Evolutionary conservation across 768 basidiomycete genomes (phyloP).

Genomic region (Plicaturopsis crispa): DNA sequence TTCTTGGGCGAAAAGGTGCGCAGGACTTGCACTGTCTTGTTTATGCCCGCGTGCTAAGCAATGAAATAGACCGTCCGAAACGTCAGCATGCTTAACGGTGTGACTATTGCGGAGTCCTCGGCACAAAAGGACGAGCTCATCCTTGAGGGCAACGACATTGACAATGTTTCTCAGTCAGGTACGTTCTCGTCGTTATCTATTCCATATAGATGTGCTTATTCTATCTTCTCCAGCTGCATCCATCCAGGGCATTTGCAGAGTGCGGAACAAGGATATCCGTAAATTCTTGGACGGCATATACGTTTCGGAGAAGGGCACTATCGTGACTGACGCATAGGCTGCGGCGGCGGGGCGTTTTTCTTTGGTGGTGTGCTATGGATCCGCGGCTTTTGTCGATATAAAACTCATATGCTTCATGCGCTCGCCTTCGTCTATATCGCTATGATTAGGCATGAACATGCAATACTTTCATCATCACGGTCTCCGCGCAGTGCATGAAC

Average conservation of each 20-base stretch:
- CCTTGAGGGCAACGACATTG: conserved; percentile 91
- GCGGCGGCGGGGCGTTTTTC: conserved; percentile 1
- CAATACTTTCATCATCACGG: not conserved
- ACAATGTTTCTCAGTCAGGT: conserved; percentile 97
- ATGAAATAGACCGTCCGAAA: conserved; percentile 78
- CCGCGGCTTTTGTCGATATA: conserved; percentile 10
- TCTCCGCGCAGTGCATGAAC: not conserved
- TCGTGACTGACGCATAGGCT: conserved; percentile 38
- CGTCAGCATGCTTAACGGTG: conserved; percentile 88
- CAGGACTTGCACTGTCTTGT: conserved; percentile 1
- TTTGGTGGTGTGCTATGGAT: conserved; percentile 7
- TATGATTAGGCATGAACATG: conserved; percentile 5
- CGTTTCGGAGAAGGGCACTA: conserved; percentile 75
- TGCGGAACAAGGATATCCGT: conserved; percentile 99
- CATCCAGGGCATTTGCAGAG: conserved; percentile 93
- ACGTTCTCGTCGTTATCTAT: conserved; percentile 10
- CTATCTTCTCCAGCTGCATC: conserved; percentile 60
- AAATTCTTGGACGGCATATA: conserved; percentile 97
- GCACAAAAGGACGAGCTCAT: conserved; percentile 93
- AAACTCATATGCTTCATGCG: conserved; percentile 21
- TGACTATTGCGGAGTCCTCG: conserved; percentile 78
- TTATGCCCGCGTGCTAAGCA: not conserved
- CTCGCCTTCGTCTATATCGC: conserved; percentile 21
- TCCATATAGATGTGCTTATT: conserved; percentile 6
- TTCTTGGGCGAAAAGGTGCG: conserved; percentile 90